phyloP scores from a whole-genome alignment of 2,329 filamentous ascomycete species.

The Colletotrichum sp. region DNA sequence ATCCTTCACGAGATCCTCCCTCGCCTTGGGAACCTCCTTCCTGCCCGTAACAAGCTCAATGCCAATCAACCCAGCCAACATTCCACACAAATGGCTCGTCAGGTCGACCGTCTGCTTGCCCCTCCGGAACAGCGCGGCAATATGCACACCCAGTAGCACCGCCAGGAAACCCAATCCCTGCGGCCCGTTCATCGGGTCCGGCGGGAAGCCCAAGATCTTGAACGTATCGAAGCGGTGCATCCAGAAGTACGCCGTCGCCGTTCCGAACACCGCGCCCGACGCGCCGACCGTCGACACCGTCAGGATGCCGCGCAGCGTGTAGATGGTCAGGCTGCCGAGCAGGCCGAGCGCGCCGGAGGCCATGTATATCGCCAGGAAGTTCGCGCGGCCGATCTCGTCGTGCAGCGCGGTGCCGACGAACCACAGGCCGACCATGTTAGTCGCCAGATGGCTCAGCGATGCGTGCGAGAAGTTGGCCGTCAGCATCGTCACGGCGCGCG shows the following conservation, averaged over 20 bases:
- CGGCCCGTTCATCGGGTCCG: constrained; percentile 56
- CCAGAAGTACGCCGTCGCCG: constrained; percentile 68
- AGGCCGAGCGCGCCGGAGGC: constrained; percentile 63
- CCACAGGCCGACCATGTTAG: constrained; percentile 71
- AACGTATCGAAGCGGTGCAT: constrained; percentile 61
- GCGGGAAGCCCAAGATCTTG: constrained; percentile 61
- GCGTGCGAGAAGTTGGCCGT: constrained; percentile 75
- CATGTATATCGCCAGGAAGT: constrained; percentile 73
- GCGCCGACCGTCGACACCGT: constrained; percentile 66
- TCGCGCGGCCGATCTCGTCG: constrained; percentile 72
- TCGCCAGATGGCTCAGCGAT: constrained; percentile 59
- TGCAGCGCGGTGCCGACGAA: constrained; percentile 71
- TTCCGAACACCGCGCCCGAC: constrained; percentile 67
- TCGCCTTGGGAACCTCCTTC: constrained; percentile 23
- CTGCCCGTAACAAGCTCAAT: constrained; percentile 32
- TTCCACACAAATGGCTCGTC: constrained; percentile 57
- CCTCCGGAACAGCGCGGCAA: constrained; percentile 50
- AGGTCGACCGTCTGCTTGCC: constrained; percentile 51
- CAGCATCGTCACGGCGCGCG: constrained; percentile 65
- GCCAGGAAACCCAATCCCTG: constrained; percentile 60
- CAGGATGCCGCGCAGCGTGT: constrained; percentile 52
- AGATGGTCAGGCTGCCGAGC: constrained; percentile 58
- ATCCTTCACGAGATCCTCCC: constrained; percentile 3
- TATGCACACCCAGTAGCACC: constrained; percentile 54
- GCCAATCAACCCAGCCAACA: constrained; percentile 51